Evolutionary conservation across 1,284 basidiomycete genomes (phyloP).

Genomic region (Mycena citricolor): DNA sequence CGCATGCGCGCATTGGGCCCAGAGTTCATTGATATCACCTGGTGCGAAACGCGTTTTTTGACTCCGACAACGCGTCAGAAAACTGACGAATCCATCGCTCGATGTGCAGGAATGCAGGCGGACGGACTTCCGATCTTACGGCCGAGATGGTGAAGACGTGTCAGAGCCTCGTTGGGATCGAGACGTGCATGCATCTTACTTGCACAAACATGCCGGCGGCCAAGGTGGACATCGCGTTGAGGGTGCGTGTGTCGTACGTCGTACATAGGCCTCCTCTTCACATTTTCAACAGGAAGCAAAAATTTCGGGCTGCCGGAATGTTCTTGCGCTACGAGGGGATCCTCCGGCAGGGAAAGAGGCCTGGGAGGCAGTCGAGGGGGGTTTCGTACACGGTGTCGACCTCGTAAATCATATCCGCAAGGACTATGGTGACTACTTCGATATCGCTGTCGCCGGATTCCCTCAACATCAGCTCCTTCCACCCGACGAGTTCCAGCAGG

Average conservation of each 20-base stretch:
- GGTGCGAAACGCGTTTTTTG: conserved; percentile 46
- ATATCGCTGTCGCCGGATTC: conserved; percentile 90
- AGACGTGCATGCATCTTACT: conserved; percentile 98
- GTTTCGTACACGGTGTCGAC: conserved; percentile 88
- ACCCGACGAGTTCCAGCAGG: conserved; percentile 73
- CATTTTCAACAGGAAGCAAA: conserved; percentile 75
- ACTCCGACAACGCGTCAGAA: conserved; percentile 5
- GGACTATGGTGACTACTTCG: conserved; percentile 87
- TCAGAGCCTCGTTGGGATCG: conserved; percentile 88
- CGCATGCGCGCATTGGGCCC: conserved; percentile 95
- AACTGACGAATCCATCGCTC: not conserved
- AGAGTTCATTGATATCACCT: conserved; percentile 98
- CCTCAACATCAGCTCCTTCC: conserved; percentile 73
- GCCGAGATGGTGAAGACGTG: conserved; percentile 97
- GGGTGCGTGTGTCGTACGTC: conserved; percentile 48
- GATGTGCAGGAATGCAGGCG: conserved; percentile 84
- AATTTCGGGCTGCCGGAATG: conserved; percentile 87
- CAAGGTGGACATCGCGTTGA: conserved; percentile 89
- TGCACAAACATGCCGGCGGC: conserved; percentile 97
- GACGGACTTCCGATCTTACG: conserved; percentile 89
- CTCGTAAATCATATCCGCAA: conserved; percentile 85
- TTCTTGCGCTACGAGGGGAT: conserved; percentile 94
- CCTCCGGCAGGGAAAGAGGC: conserved; percentile 86
- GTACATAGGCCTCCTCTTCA: conserved; percentile 12
- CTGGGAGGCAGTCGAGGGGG: conserved; percentile 88